These are phyloP conservation scores for Tetracladium setigerum DNA, from an alignment of 495 filamentous ascomycete genomes.

Conservation along the genomic window DNA sequence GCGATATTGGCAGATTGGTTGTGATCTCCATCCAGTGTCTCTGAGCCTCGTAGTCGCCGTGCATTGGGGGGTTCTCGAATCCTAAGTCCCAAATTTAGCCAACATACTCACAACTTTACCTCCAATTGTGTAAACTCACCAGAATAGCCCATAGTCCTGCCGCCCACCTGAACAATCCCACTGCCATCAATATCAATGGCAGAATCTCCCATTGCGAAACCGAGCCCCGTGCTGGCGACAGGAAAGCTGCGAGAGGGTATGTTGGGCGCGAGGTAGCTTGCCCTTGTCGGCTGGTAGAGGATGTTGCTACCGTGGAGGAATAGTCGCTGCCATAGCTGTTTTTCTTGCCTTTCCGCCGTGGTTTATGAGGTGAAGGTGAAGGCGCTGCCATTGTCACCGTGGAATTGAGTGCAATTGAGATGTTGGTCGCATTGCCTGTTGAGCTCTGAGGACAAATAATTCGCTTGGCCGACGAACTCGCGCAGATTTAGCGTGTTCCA, in stretches of 20 bases:
- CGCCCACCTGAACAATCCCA: conserved; percentile 89
- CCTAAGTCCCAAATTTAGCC: conserved; percentile 38
- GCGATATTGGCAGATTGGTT: conserved; percentile 74
- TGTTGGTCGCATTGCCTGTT: no score
- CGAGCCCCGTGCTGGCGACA: conserved; percentile 80
- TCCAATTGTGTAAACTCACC: conserved; percentile 39
- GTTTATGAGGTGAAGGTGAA: conserved; percentile 19
- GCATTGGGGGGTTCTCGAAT: conserved; percentile 76
- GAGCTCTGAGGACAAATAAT: no score
- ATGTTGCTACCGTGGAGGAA: conserved; percentile 13
- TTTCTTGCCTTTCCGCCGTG: conserved; percentile 22
- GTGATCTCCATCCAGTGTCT: conserved; percentile 99
- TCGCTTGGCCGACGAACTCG: no score
- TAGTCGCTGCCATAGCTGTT: conserved; percentile 16
- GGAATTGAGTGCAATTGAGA: neutral
- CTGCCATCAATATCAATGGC: conserved; percentile 79
- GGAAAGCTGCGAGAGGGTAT: conserved; percentile 83
- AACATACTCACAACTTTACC: neutral
- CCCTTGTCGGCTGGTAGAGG: neutral
- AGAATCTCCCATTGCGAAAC: conserved; percentile 91
- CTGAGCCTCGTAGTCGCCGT: conserved; percentile 96
- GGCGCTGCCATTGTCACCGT: conserved; percentile 21
- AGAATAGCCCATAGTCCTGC: conserved; percentile 90
- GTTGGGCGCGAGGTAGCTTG: conserved; percentile 30
- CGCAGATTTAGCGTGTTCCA: no score